Percentiles rank a stretch among this genome's conserved stretches.
Evolutionary conservation across 108 stramenopile genomes (phyloP).

Genomic region (Nitzschia sp.): DNA sequence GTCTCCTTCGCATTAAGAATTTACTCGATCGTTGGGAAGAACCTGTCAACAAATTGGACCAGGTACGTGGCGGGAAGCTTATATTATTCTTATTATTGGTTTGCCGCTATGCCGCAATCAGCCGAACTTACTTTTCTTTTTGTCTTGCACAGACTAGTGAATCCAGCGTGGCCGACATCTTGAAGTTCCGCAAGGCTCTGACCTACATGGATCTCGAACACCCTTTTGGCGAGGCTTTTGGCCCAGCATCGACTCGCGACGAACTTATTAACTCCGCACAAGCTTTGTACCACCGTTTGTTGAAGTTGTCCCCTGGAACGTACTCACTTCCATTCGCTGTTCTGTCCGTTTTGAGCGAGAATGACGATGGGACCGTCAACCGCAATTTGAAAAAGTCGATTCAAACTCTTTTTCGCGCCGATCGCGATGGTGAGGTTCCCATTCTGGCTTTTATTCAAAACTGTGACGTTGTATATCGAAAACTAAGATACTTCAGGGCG

Average conservation of each 20-base stretch:
- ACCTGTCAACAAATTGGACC: conserved; percentile 61
- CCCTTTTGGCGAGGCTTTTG: conserved; percentile 76
- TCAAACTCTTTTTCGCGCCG: conserved; percentile 46
- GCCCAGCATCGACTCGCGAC: conserved; percentile 58
- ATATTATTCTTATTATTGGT: no score
- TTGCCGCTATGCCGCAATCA: background rate
- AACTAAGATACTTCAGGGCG: conserved; percentile 56
- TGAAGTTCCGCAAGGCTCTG: conserved; percentile 70
- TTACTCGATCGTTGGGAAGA: conserved; percentile 76
- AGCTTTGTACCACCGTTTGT: conserved; percentile 51
- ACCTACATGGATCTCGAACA: conserved; percentile 67
- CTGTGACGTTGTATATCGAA: conserved; percentile 56
- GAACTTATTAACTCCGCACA: conserved; percentile 67
- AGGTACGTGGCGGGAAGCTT: conserved; percentile 35
- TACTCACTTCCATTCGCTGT: conserved; percentile 40
- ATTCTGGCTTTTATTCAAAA: conserved; percentile 67
- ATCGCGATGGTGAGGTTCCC: conserved; percentile 36
- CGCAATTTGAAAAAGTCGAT: conserved; percentile 49
- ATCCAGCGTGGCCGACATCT: conserved; percentile 57
- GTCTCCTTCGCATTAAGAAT: conserved; percentile 35
- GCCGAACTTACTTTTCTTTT: conserved; percentile 4
- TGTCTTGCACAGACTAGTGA: conserved; percentile 6
- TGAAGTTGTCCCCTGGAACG: conserved; percentile 29
- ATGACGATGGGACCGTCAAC: conserved; percentile 47
- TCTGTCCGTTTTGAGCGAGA: conserved; percentile 37